phyloP scores from a whole-genome alignment of 176 grass and related monocot genomes.

The Oryza brachyantha region DNA sequence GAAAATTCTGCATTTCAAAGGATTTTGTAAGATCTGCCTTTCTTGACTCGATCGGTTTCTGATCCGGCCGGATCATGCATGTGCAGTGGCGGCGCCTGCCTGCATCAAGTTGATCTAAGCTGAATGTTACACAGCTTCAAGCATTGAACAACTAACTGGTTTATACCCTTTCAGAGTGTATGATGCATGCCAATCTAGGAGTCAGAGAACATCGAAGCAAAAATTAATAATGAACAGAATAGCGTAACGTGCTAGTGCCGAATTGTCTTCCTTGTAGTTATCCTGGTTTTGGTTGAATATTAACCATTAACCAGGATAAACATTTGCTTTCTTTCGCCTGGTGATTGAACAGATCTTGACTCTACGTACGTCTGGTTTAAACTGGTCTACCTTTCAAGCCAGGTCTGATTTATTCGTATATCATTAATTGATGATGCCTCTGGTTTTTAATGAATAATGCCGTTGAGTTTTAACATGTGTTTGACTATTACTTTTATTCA shows the following conservation, averaged over 20 bases:
- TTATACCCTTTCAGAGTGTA: background rate
- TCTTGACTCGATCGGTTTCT: slow-evolving; percentile 3
- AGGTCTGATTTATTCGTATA: background rate
- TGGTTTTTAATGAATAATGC: no score
- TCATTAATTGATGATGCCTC: background rate
- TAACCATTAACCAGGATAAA: background rate
- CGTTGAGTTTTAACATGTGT: no score
- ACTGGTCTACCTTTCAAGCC: background rate
- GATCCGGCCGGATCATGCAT: slow-evolving; percentile 3
- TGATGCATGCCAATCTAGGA: background rate
- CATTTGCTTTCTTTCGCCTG: background rate
- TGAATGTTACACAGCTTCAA: background rate
- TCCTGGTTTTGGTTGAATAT: background rate
- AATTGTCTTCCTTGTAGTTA: background rate
- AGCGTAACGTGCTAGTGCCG: background rate
- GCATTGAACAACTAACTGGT: background rate
- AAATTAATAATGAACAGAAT: background rate
- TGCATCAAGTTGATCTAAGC: background rate
- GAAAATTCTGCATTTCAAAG: background rate
- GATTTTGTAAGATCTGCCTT: slow-evolving; percentile 1
- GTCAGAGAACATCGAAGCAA: background rate
- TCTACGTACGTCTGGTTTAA: no score
- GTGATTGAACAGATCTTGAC: background rate
- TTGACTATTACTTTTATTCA: no score
- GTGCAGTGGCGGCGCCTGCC: background rate